Evolutionary conservation across 139 green algal species (phyloP).

Genomic region (Diplosphaera chodatii): DNA sequence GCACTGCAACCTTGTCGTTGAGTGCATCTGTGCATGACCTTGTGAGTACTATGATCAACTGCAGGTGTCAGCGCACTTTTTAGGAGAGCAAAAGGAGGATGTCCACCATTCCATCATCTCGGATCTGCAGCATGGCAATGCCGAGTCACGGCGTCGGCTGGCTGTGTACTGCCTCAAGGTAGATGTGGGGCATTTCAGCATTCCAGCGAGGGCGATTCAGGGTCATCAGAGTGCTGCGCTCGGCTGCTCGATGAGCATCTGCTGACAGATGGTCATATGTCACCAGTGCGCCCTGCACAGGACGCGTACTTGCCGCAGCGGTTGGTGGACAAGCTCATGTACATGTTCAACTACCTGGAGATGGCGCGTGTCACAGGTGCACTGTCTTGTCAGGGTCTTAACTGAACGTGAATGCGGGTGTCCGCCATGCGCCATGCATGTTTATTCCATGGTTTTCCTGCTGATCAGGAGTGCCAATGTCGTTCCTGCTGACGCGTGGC

Average conservation of each 20-base stretch:
- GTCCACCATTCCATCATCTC: slow-evolving; percentile 94
- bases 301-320: slow-evolving; percentile 87
- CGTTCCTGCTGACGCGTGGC: slow-evolving; percentile 82
- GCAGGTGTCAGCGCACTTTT: slow-evolving; percentile 91
- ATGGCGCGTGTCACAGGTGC: slow-evolving; percentile 92
- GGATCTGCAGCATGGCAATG: slow-evolving; percentile 91
- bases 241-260: too few species aligned
- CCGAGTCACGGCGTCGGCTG: slow-evolving; percentile 84
- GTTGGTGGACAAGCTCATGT: slow-evolving; percentile 95
- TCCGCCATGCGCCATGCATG: too few species aligned
- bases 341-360: slow-evolving; percentile 99
- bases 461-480: slow-evolving; percentile 70
- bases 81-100: slow-evolving; percentile 97
- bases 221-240: too few species aligned
- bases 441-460: too few species aligned
- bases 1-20: too few species aligned
- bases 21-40: too few species aligned
- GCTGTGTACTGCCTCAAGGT: slow-evolving; percentile 98
- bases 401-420: too few species aligned
- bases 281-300: slow-evolving; percentile 23
- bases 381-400: too few species aligned
- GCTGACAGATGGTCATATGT: too few species aligned
- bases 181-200: too few species aligned
- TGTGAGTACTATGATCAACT: too few species aligned
- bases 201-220: too few species aligned